phyloP scores from a whole-genome alignment of 257 asterid species.

The Gentiana dahurica region DNA sequence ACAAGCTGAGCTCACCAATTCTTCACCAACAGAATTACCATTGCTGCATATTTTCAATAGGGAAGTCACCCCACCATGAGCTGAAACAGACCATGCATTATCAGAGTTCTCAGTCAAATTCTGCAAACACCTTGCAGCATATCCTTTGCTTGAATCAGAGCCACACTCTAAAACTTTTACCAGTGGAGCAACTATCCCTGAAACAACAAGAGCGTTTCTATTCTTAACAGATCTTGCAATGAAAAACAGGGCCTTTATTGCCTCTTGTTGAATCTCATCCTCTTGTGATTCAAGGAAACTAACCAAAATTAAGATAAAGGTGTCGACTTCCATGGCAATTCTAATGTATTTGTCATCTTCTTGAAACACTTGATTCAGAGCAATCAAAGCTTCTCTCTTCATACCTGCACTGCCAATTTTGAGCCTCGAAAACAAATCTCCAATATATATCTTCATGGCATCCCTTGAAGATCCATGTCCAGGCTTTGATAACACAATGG shows the following conservation, averaged over 20 bases:
- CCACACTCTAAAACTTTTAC: conserved; percentile 65
- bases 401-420: conserved; percentile 58
- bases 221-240: conserved; percentile 35
- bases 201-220: conserved; percentile 32
- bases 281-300: conserved; percentile 58
- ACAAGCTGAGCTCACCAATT: conserved; percentile 44
- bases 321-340: conserved; percentile 46
- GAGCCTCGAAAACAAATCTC: conserved; percentile 59
- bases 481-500: conserved; percentile 68
- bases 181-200: conserved; percentile 57
- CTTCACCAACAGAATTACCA: conserved; percentile 26
- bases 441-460: conserved; percentile 55
- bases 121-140: conserved; percentile 67
- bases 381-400: conserved; percentile 63
- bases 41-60: conserved; percentile 58
- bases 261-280: conserved; percentile 50
- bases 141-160: conserved; percentile 40
- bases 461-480: conserved; percentile 55
- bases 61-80: conserved; percentile 85
- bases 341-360: conserved; percentile 64
- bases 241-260: conserved; percentile 39
- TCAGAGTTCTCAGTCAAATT: conserved; percentile 80
- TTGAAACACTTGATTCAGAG: conserved; percentile 44
- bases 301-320: conserved; percentile 34
- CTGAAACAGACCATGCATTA: conserved; percentile 85